Percentiles rank a stretch among this genome's conserved stretches.
Conservation (phyloP, 495 filamentous ascomycete species). For the Annulohypoxylon maeteangense region DNA sequence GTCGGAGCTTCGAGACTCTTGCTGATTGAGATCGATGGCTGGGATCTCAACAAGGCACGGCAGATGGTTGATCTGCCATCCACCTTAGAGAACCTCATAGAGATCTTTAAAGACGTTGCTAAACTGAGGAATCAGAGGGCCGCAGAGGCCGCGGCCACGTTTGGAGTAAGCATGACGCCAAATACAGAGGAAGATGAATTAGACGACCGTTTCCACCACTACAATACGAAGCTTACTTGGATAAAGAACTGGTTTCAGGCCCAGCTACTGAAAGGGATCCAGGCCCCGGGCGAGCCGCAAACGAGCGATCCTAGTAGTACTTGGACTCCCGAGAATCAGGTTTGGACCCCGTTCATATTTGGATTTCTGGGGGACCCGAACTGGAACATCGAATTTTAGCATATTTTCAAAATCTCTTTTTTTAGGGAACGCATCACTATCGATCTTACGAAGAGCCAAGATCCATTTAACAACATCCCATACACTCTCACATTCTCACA, state of each 20-base stretch:
- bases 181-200: constrained; percentile 33
- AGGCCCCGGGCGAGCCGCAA: constrained; percentile 4
- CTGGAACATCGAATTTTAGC: constrained; percentile 42
- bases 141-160: constrained; percentile 23
- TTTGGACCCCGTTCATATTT: constrained; percentile 40
- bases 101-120: constrained; percentile 10
- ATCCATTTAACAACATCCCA: background rate
- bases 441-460: background rate
- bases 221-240: constrained; percentile 32
- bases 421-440: background rate
- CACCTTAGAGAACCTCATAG: constrained; percentile 32
- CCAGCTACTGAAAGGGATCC: background rate
- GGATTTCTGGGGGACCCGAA: constrained; percentile 32
- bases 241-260: constrained; percentile 39
- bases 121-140: constrained; percentile 20
- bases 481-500: background rate
- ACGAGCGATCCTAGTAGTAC: background rate
- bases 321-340: constrained; percentile 27
- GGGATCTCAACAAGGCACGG: constrained; percentile 42
- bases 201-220: constrained; percentile 26
- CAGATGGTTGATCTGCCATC: constrained; percentile 36
- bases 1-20: constrained; percentile 44
- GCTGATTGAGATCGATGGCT: constrained; percentile 41
- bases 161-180: constrained; percentile 14
- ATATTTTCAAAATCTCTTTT: background rate